Percentiles rank a stretch among this genome's conserved stretches.
These are phyloP conservation scores for Penicillium italicum DNA, from an alignment of 2,329 filamentous ascomycete genomes.

Conservation along the genomic window DNA sequence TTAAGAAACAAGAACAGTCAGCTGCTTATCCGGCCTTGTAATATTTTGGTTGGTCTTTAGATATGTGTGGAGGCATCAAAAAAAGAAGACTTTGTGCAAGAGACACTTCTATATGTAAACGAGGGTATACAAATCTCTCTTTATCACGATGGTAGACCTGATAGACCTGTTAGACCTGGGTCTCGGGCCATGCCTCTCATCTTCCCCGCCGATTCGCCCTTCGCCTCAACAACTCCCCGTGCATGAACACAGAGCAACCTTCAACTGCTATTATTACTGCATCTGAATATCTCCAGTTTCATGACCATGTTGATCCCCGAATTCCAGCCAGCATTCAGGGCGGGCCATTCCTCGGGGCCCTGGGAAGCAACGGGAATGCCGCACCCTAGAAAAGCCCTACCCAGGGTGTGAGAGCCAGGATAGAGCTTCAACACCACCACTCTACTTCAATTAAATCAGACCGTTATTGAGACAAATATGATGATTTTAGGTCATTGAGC, in stretches of 20 bases:
- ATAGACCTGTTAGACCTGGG: too few species aligned
- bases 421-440: not conserved
- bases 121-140: too few species aligned
- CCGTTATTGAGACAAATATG: too few species aligned
- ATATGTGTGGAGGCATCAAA: too few species aligned
- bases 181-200: not conserved
- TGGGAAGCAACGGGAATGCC: slow-evolving; percentile 18
- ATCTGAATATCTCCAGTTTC: not conserved
- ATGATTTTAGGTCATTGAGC: not conserved
- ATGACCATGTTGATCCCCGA: slow-evolving; percentile 9
- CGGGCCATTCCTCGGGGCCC: slow-evolving; percentile 21
- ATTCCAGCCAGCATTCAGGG: slow-evolving; percentile 26
- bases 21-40: too few species aligned
- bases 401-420: not conserved
- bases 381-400: slow-evolving; percentile 12
- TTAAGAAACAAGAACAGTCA: not conserved
- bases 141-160: too few species aligned
- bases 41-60: too few species aligned
- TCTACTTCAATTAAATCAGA: not conserved
- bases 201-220: not conserved
- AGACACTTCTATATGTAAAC: too few species aligned
- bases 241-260: not conserved
- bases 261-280: not conserved
- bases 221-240: not conserved
- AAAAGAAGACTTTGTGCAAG: too few species aligned